Conservation (phyloP, 2,329 filamentous ascomycete species). For the Xylaria sp. region DNA sequence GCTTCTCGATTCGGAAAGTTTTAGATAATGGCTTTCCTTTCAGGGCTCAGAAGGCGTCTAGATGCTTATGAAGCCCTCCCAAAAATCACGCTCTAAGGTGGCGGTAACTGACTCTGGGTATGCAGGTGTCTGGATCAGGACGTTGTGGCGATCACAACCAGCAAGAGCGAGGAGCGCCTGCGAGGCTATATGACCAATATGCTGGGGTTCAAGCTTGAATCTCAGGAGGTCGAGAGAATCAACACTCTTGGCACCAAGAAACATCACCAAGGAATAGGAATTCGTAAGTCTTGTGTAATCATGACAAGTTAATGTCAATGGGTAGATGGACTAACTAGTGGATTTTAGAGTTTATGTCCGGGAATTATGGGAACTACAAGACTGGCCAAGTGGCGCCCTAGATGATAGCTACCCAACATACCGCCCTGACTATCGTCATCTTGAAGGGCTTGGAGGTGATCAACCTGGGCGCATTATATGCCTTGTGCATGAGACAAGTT, state of each 20-base stretch:
- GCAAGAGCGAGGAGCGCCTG: slow-evolving; percentile 59
- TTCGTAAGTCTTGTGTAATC: slow-evolving; percentile 15
- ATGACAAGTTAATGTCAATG: background rate
- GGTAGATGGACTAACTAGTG: slow-evolving; percentile 1
- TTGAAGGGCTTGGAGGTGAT: background rate
- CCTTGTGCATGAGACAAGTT: background rate
- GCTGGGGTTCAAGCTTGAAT: slow-evolving; percentile 64
- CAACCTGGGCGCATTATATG: background rate
- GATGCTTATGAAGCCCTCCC: background rate
- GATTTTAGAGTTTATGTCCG: slow-evolving; percentile 16
- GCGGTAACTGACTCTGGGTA: background rate
- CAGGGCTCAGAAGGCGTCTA: background rate
- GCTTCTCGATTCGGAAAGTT: background rate
- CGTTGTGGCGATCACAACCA: slow-evolving; percentile 56
- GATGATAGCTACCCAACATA: background rate
- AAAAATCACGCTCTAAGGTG: background rate
- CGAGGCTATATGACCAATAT: slow-evolving; percentile 60
- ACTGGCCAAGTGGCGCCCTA: slow-evolving; percentile 5
- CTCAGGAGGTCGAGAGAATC: slow-evolving; percentile 58
- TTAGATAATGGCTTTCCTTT: background rate
- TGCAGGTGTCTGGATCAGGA: slow-evolving; percentile 55
- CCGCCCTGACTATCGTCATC: background rate
- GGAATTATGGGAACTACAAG: slow-evolving; percentile 26
- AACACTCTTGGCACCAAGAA: slow-evolving; percentile 63
- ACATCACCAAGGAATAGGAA: slow-evolving; percentile 58